These are phyloP conservation scores for Pseudozyma thailandica DNA, from an alignment of 1,284 basidiomycete species.

Conservation along the genomic window DNA sequence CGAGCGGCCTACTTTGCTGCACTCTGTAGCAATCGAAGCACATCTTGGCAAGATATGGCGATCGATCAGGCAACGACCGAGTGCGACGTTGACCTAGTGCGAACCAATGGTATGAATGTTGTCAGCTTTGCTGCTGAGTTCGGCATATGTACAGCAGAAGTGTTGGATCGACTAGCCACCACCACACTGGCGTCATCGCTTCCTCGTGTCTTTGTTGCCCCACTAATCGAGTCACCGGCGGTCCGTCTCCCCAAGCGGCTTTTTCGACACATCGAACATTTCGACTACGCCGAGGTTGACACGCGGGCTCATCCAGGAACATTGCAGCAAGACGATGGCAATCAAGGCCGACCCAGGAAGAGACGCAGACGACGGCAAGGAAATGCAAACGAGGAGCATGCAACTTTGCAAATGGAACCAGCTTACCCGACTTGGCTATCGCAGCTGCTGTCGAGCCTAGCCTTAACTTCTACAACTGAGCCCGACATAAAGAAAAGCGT, in stretches of 20 bases:
- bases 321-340: background rate
- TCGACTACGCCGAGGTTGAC: background rate
- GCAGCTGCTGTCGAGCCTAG: conserved; percentile 1
- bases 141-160: conserved; percentile 18
- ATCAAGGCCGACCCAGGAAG: conserved; percentile 8
- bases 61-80: background rate
- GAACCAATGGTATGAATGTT: conserved; percentile 4
- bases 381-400: background rate
- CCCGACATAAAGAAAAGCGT: background rate
- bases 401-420: background rate
- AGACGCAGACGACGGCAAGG: background rate
- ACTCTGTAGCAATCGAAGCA: background rate
- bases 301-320: background rate
- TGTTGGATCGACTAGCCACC: conserved; percentile 11
- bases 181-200: background rate
- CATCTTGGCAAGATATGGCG: conserved; percentile 4
- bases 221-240: background rate
- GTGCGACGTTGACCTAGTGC: conserved; percentile 1
- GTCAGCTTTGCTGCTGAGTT: conserved; percentile 23
- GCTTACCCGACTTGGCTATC: conserved; percentile 2
- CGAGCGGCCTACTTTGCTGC: conserved; percentile 3
- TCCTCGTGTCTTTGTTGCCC: conserved; percentile 4
- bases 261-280: conserved; percentile 27
- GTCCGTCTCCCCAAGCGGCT: conserved; percentile 26
- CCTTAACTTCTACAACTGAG: background rate